Evolutionary conservation across 2,329 filamentous ascomycete species (phyloP).

Genomic region (Phaeosphaeriaceae sp.): DNA sequence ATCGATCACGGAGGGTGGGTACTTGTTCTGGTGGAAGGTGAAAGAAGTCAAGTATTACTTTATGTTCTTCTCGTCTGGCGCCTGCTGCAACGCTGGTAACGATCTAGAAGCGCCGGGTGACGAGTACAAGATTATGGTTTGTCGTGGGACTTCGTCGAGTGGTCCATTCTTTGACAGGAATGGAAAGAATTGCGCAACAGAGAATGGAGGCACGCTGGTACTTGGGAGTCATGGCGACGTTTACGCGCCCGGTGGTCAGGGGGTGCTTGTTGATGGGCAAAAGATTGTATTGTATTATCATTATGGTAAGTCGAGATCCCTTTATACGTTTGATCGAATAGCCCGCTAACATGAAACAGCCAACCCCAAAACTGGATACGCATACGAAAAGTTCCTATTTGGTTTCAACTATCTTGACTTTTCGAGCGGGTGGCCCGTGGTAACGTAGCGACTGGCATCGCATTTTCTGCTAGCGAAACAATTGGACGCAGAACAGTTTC

Average conservation of each 20-base stretch:
- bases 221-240: conserved; percentile 61
- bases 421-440: conserved; percentile 10
- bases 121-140: conserved; percentile 70
- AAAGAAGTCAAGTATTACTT: conserved; percentile 62
- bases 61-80: conserved; percentile 66
- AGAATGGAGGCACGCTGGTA: conserved; percentile 65
- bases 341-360: background rate
- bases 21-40: conserved; percentile 50
- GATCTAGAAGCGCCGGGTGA: conserved; percentile 58
- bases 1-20: conserved; percentile 57
- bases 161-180: conserved; percentile 55
- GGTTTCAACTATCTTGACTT: conserved; percentile 15
- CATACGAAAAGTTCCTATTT: conserved; percentile 8
- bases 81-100: conserved; percentile 64
- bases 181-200: conserved; percentile 50
- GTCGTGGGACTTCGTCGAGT: conserved; percentile 58
- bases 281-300: conserved; percentile 41
- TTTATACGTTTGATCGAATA: background rate
- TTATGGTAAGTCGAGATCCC: conserved; percentile 5
- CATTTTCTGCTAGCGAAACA: too few species aligned
- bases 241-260: conserved; percentile 45
- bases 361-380: background rate
- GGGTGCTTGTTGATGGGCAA: conserved; percentile 25
- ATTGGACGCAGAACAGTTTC: too few species aligned
- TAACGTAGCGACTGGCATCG: background rate